These are phyloP conservation scores for Mollisiaceae sp. DNA, from an alignment of 2,329 filamentous ascomycete genomes.

Conservation along the genomic window DNA sequence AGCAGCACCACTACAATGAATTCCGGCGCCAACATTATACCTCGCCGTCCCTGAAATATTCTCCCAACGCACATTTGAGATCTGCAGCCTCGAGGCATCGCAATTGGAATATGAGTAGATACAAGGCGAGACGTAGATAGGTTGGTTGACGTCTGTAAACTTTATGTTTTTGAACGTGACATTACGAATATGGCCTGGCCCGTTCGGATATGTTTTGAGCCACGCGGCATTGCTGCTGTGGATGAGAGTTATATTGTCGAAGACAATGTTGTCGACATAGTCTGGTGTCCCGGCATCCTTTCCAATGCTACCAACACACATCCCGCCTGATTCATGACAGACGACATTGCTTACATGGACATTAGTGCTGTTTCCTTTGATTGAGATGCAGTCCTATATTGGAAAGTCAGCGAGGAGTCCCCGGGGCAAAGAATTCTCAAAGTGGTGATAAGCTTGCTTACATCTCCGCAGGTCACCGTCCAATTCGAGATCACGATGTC, in stretches of 20 bases:
- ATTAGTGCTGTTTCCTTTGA: constrained; percentile 63
- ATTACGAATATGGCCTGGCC: constrained; percentile 44
- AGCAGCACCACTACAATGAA: constrained; percentile 25
- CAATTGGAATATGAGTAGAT: constrained; percentile 51
- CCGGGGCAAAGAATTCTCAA: not conserved
- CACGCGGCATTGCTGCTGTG: constrained; percentile 44
- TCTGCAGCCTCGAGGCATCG: constrained; percentile 60
- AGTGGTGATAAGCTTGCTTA: not conserved
- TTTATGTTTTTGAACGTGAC: constrained; percentile 40
- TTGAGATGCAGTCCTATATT: constrained; percentile 55
- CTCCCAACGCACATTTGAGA: constrained; percentile 63
- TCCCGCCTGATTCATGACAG: constrained; percentile 63
- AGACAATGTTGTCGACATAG: constrained; percentile 60
- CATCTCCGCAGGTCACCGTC: constrained; percentile 54
- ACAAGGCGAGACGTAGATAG: constrained; percentile 53
- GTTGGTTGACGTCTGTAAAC: constrained; percentile 52
- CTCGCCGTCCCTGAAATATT: constrained; percentile 63
- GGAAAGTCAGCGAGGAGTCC: not conserved
- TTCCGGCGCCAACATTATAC: constrained; percentile 28
- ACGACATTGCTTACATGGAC: constrained; percentile 63
- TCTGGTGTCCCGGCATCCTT: constrained; percentile 58
- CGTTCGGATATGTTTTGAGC: constrained; percentile 46
- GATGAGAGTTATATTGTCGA: constrained; percentile 51
- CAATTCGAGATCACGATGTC: constrained; percentile 56
- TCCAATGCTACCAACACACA: constrained; percentile 53